Evolutionary conservation across 2,329 filamentous ascomycete species (phyloP), one percentile per base, ranked within the genome.

Genomic region (Delphinella strobiligena): DNA sequence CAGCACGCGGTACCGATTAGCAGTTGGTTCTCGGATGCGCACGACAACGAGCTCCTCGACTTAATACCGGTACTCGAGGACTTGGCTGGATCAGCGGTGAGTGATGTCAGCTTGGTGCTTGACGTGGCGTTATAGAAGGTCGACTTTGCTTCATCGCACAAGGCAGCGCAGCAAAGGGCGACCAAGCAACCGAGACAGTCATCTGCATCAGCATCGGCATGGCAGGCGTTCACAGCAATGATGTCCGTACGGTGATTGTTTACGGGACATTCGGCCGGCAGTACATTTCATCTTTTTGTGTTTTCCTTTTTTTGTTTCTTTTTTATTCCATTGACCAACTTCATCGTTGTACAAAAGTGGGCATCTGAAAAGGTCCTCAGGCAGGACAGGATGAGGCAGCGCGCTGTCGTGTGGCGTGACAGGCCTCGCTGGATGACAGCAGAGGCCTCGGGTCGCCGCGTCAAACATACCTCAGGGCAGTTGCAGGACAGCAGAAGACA

Each of bases 1-100:
- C 89, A 98, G 67, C 91, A 98, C 61, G 91, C 91, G 45, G 89
- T 98, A 36, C 91, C 91, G 18, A 98, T 98, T 67, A 95, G 88
- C 74, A 96, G 89, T 71, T 98, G 91, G 91, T 98, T 98, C 68
- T 95, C 88, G 50, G 91, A 98, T 65, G 91, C 91, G 46, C 91
- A 98, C 64, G 91, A 98, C 68, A 98, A 98, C 64, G 91, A 98
- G 71, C 74, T 98, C 46, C 72, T 98, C 55, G 91, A 98, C 61
- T 71, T 98, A 53, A 96, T 98, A 61, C 91, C 91, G 38, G 91
- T 98, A 53, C 85, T 98, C 50, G 91, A 98, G 71, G 91, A 98
- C 63, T 72, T 98, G 57, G 89, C 91, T 46, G 81, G 83, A 50
- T 64, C 79, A 44, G 83, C 89, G 59, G 91, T 98, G 46, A 77